Evolutionary conservation across 2,329 filamentous ascomycete species (phyloP).

Genomic region (Cytospora schulzeri): DNA sequence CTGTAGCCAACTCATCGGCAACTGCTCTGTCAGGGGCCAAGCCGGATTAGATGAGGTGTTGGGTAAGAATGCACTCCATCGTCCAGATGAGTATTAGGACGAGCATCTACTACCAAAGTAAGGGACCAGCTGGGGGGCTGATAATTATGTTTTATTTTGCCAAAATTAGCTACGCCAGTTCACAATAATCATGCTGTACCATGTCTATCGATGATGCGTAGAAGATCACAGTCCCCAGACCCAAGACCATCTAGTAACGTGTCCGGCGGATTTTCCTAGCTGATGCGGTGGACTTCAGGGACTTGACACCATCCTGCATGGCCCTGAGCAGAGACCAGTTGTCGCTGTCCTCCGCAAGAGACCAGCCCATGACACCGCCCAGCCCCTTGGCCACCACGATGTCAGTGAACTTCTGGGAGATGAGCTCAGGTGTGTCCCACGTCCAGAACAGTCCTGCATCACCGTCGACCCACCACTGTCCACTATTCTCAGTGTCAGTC

Average conservation of each 20-base stretch:
- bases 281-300: background rate
- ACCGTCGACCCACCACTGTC: slow-evolving; percentile 57
- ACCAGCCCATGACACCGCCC: slow-evolving; percentile 58
- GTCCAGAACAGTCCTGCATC: slow-evolving; percentile 53
- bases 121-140: no score
- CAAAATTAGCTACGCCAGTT: background rate
- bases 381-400: slow-evolving; percentile 46
- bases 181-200: background rate
- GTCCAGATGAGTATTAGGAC: no score
- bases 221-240: no score
- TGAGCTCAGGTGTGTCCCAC: slow-evolving; percentile 55
- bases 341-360: slow-evolving; percentile 50
- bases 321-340: slow-evolving; percentile 47
- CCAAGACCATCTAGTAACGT: slow-evolving; percentile 8
- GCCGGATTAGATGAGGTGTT: no score
- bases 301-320: slow-evolving; percentile 40
- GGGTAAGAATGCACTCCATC: no score
- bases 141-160: background rate
- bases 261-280: slow-evolving; percentile 14
- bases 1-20: background rate
- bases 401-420: slow-evolving; percentile 48
- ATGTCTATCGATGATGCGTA: background rate
- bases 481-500: slow-evolving; percentile 51
- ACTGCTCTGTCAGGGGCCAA: no score
- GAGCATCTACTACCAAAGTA: no score